Percentiles rank a stretch among this genome's conserved stretches.
Conservation (phyloP, 192 early-diverging fungal genomes). For the Chytriomyces confervae region DNA sequence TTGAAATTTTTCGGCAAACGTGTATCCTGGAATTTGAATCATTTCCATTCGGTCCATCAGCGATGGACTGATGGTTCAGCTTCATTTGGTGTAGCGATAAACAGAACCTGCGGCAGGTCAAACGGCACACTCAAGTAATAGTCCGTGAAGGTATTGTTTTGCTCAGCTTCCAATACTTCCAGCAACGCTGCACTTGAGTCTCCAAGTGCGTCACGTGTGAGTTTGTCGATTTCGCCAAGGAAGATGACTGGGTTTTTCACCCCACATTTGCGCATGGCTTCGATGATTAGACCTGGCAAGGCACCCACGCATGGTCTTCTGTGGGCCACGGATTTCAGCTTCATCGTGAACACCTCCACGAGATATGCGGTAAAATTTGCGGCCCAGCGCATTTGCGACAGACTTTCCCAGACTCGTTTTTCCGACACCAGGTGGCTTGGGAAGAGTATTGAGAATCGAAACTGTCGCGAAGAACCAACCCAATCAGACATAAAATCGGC, state of each 20-base stretch:
- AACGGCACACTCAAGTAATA: conserved; percentile 78
- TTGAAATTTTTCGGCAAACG: conserved; percentile 80
- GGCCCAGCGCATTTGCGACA: conserved; percentile 74
- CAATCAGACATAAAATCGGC: conserved; percentile 75
- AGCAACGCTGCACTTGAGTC: conserved; percentile 79
- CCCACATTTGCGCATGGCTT: conserved; percentile 70
- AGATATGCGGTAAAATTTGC: conserved; percentile 84
- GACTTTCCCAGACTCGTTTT: conserved; percentile 84
- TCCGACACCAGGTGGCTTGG: conserved; percentile 63
- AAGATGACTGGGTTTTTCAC: conserved; percentile 82
- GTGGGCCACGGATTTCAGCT: conserved; percentile 87
- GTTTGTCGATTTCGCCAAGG: conserved; percentile 86
- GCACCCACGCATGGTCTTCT: conserved; percentile 87
- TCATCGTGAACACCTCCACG: conserved; percentile 86
- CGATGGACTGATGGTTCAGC: conserved; percentile 78
- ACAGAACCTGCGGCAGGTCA: conserved; percentile 70
- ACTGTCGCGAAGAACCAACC: conserved; percentile 39
- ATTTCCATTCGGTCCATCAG: conserved; percentile 86
- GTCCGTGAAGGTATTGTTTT: conserved; percentile 80
- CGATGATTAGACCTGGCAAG: conserved; percentile 79
- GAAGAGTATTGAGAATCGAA: neutral
- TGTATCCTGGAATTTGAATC: conserved; percentile 78
- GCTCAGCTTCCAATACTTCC: conserved; percentile 87
- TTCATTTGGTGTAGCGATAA: conserved; percentile 86
- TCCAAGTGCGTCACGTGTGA: conserved; percentile 67